Evolutionary conservation across 2,329 filamentous ascomycete genomes (phyloP), one percentile per base, ranked within the genome.

Genomic region (Fusarium begoniae): DNA sequence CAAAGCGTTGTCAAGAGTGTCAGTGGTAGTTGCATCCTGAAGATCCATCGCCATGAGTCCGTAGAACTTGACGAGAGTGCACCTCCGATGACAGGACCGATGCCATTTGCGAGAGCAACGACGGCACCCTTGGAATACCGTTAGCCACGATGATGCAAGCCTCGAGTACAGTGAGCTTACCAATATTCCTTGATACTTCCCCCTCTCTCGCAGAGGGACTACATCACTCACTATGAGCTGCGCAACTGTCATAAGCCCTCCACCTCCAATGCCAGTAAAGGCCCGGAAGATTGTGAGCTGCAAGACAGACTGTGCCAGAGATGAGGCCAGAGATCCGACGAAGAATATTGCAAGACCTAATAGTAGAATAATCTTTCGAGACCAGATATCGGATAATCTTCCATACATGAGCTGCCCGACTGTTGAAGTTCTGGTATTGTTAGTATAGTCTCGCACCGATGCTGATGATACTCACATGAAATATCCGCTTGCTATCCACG

Each of bases 201-300:
- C 93, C 63, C 93, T 85, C 66, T 94, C 89, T 9, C 92, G 85
- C 28, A 94, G 83, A 0, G 92, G 88, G 3, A 95, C 88, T 18
- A 94, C 86, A 80, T 95, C 93, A 70, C 89, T 92, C 75, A 95
- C 83, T 66, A 95, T 84, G 43, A 95, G 91, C 61, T 87, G 89
- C 14, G 91, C 90, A 50, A 94, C 89, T 0, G 91, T 91, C 54
- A 90, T 91, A 86, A 94, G 90, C 5, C 92, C 92, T 4, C 91
- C 92, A 17, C 92, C 92, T 26, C 92, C 93, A 63, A 94, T 88
- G 54, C 84, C 83, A 13, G 83, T 84, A 35, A 84, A 81, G 37
- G 81, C 81, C 7, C 84, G 83, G 53, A 85, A 85, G 53, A 84
- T 58, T 14, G 82, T 83, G 28, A 85, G 79, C 54, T 86, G 84